Conservation (phyloP, 305 asterid species). For the Nicotiana rustica region DNA sequence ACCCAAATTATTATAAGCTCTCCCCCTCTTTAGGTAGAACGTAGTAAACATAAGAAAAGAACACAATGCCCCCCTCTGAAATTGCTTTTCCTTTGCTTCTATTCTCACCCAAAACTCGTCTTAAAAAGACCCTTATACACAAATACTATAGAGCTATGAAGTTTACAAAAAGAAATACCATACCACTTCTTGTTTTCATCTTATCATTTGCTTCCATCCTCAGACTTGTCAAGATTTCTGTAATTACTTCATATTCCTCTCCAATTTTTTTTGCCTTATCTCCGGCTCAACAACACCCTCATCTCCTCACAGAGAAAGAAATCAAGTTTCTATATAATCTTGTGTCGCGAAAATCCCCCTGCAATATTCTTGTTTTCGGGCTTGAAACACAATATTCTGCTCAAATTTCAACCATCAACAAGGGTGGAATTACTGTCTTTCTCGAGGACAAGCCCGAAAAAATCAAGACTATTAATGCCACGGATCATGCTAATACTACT, state of each 20-base stretch:
- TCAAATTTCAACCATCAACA: slow-evolving; percentile 54
- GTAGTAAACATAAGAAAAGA: slow-evolving; percentile 38
- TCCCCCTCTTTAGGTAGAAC: slow-evolving; percentile 24
- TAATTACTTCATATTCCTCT: slow-evolving; percentile 51
- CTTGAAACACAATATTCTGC: slow-evolving; percentile 50
- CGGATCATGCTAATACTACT: slow-evolving; percentile 43
- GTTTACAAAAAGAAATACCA: slow-evolving; percentile 57
- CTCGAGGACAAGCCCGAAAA: slow-evolving; percentile 58
- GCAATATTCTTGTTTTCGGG: slow-evolving; percentile 81
- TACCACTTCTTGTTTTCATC: slow-evolving; percentile 62
- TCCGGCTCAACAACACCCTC: slow-evolving; percentile 33
- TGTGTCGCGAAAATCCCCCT: slow-evolving; percentile 61
- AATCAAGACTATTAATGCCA: slow-evolving; percentile 36
- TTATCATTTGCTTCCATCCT: slow-evolving; percentile 61
- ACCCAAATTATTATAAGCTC: slow-evolving; percentile 6
- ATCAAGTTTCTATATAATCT: slow-evolving; percentile 52
- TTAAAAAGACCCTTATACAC: slow-evolving; percentile 43
- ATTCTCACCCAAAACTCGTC: slow-evolving; percentile 44
- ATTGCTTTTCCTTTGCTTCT: slow-evolving; percentile 46
- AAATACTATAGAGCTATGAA: slow-evolving; percentile 54
- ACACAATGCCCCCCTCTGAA: slow-evolving; percentile 68
- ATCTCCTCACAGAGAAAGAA: slow-evolving; percentile 63
- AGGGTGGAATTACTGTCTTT: slow-evolving; percentile 65
- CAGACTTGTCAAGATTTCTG: slow-evolving; percentile 63
- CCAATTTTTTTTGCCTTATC: slow-evolving; percentile 39